These are phyloP conservation scores for Panellus pusillus DNA, from an alignment of 768 basidiomycete species.

Conservation along the genomic window DNA sequence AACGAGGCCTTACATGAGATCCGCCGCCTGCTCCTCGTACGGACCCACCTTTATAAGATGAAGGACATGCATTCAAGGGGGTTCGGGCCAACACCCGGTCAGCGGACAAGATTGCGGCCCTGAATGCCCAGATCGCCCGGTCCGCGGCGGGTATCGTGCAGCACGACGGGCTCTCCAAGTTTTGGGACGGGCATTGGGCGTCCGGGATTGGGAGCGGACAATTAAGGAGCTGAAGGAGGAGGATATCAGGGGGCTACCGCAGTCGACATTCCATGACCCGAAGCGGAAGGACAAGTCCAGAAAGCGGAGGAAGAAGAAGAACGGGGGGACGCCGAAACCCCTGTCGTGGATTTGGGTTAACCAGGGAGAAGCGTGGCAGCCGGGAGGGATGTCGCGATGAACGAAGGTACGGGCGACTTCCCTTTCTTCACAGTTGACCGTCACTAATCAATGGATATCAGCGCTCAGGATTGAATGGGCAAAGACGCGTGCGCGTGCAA, in stretches of 20 bases:
- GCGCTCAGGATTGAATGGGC: constrained; percentile 7
- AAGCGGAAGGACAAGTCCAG: background rate
- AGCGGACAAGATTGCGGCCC: background rate
- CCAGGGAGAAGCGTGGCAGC: background rate
- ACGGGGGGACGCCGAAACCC: background rate
- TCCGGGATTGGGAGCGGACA: background rate
- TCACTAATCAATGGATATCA: background rate
- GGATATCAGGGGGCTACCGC: background rate
- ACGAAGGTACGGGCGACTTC: constrained; percentile 1
- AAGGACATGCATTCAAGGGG: constrained; percentile 1
- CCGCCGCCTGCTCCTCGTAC: constrained; percentile 14
- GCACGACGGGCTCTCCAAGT: background rate
- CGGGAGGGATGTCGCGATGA: background rate
- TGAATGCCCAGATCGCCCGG: background rate
- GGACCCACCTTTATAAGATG: constrained; percentile 12
- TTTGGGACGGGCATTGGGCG: background rate
- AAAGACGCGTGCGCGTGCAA: background rate
- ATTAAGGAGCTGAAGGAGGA: background rate
- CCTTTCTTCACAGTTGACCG: background rate
- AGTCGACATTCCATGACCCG: background rate
- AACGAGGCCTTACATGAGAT: constrained; percentile 20
- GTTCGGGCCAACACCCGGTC: constrained; percentile 1
- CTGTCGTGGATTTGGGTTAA: constrained; percentile 5
- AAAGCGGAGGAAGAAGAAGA: background rate
- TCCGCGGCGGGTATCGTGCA: background rate